Evolutionary conservation across 2,329 filamentous ascomycete species (phyloP).

Genomic region (Trichoderma cornu-damae): DNA sequence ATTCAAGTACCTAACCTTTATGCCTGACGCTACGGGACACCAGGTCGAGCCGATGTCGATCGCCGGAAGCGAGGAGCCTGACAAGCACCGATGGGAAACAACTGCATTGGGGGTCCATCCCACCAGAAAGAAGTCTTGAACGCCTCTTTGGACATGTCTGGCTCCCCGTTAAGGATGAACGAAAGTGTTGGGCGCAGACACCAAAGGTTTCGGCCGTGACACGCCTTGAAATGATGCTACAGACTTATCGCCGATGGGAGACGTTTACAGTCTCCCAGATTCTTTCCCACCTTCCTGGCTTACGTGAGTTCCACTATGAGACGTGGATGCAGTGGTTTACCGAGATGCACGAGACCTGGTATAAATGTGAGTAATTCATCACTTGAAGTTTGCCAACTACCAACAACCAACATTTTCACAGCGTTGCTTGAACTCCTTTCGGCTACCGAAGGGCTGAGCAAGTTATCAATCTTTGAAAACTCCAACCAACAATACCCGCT

Average conservation of each 20-base stretch:
- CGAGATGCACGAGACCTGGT: constrained; percentile 29
- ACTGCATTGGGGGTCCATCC: neutral
- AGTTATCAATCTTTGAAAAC: constrained; percentile 34
- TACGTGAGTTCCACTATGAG: constrained; percentile 37
- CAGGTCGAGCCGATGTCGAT: constrained; percentile 15
- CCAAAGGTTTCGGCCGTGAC: constrained; percentile 6
- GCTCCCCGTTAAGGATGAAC: neutral
- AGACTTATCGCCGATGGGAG: constrained; percentile 35
- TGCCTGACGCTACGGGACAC: constrained; percentile 21
- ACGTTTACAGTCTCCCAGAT: constrained; percentile 30
- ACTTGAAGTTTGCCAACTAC: neutral
- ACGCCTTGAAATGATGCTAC: constrained; percentile 24
- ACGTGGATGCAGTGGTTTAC: constrained; percentile 35
- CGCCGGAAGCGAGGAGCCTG: constrained; percentile 1
- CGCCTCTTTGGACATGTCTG: constrained; percentile 2
- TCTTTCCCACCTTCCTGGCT: constrained; percentile 32
- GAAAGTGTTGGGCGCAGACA: constrained; percentile 3
- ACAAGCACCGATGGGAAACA: constrained; percentile 1
- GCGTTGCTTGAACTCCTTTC: constrained; percentile 28
- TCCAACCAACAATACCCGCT: constrained; percentile 30
- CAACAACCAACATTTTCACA: constrained; percentile 14
- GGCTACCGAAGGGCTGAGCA: constrained; percentile 24
- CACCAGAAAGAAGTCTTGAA: constrained; percentile 1
- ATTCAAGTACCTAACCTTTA: constrained; percentile 33
- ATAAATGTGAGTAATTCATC: constrained; percentile 13